phyloP scores from a whole-genome alignment of 2,329 filamentous ascomycete genomes.

The Venturia asperata region DNA sequence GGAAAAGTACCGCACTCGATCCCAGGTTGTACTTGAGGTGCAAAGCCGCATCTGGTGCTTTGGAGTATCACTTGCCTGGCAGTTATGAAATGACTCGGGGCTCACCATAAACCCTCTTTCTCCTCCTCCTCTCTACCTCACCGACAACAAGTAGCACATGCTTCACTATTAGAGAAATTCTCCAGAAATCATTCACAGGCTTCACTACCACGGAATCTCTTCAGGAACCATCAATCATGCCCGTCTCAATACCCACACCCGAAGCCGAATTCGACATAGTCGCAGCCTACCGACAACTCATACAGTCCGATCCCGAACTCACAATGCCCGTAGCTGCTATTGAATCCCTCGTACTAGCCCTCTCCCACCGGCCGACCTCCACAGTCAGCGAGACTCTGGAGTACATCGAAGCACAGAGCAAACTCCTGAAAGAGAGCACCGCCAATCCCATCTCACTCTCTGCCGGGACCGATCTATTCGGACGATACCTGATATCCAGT shows the following conservation, averaged over 20 bases:
- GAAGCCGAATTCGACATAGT: conserved; percentile 48
- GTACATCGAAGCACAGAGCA: conserved; percentile 69
- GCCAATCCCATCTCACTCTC: conserved; percentile 86
- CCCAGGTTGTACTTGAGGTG: no score
- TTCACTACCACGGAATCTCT: no score
- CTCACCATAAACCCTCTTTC: neutral
- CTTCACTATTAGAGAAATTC: no score
- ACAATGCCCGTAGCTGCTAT: conserved; percentile 96
- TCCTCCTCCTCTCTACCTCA: neutral
- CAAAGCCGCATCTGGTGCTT: no score
- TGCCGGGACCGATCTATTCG: conserved; percentile 91
- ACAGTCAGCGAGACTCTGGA: conserved; percentile 94
- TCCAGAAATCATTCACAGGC: no score
- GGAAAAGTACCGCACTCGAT: no score
- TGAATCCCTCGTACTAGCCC: conserved; percentile 79
- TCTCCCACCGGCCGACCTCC: conserved; percentile 68
- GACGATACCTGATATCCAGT: conserved; percentile 80
- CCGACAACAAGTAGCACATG: neutral
- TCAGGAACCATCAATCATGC: neutral
- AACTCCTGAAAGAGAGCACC: conserved; percentile 68
- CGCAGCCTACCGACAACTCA: conserved; percentile 56
- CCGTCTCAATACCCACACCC: neutral
- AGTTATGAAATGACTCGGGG: no score
- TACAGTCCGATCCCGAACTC: conserved; percentile 67
- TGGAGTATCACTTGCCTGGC: no score